phyloP scores from a whole-genome alignment of 805 yeast species.

The Kazachstania psychrophila region DNA sequence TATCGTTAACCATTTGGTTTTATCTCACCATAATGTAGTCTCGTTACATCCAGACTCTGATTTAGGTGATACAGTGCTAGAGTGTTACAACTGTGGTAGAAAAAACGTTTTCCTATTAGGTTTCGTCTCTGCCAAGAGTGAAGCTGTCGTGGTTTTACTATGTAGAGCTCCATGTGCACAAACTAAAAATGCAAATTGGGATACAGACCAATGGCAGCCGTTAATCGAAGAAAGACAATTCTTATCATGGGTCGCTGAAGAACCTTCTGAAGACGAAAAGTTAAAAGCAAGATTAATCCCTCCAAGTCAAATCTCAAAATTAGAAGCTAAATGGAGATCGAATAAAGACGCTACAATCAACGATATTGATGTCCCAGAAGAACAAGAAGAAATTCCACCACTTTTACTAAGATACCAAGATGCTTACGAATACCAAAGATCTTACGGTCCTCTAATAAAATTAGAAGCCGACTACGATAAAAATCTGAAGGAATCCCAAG shows the following conservation, averaged over 20 bases:
- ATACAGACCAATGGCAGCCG: slow-evolving; percentile 78
- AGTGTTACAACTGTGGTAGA: slow-evolving; percentile 85
- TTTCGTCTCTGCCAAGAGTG: slow-evolving; percentile 77
- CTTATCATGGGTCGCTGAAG: slow-evolving; percentile 70
- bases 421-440: slow-evolving; percentile 75
- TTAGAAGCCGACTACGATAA: slow-evolving; percentile 76
- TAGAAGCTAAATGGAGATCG: slow-evolving; percentile 77
- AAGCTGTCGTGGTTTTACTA: slow-evolving; percentile 74
- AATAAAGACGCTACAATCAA: slow-evolving; percentile 62
- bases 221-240: slow-evolving; percentile 71
- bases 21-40: slow-evolving; percentile 67
- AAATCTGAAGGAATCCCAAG: slow-evolving; percentile 65
- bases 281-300: slow-evolving; percentile 48
- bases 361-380: slow-evolving; percentile 48
- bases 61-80: slow-evolving; percentile 77
- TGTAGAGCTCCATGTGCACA: slow-evolving; percentile 88
- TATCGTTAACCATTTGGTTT: slow-evolving; percentile 74
- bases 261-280: slow-evolving; percentile 56
- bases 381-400: slow-evolving; percentile 55
- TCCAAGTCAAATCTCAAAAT: slow-evolving; percentile 53
- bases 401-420: slow-evolving; percentile 69
- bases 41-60: slow-evolving; percentile 72
- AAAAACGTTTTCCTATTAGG: slow-evolving; percentile 75
- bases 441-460: slow-evolving; percentile 75
- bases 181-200: slow-evolving; percentile 71